Percentiles rank a stretch among this genome's conserved stretches.
Conservation (phyloP, 345 rosid genomes). For the Brassica nigra region DNA sequence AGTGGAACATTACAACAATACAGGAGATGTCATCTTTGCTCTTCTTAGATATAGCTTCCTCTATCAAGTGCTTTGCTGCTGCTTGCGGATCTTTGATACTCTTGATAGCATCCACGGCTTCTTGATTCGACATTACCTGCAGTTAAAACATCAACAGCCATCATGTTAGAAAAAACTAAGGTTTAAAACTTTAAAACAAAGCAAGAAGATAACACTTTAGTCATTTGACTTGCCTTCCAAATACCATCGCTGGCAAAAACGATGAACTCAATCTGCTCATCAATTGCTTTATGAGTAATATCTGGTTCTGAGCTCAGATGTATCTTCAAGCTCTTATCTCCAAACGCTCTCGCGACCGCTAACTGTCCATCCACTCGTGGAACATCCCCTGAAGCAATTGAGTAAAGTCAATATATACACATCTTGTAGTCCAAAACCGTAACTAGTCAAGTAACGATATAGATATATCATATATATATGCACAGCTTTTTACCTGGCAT, state of each 20-base stretch:
- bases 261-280: too few species aligned
- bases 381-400: conserved; percentile 64
- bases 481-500: background rate
- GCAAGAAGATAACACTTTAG: background rate
- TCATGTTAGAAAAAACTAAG: background rate
- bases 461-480: background rate
- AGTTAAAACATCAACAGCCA: background rate
- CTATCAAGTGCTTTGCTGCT: conserved; percentile 73
- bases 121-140: conserved; percentile 61
- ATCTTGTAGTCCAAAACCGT: background rate
- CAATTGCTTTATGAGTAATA: too few species aligned
- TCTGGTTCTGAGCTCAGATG: conserved; percentile 39
- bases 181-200: background rate
- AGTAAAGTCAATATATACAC: background rate
- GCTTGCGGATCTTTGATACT: conserved; percentile 64
- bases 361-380: conserved; percentile 90
- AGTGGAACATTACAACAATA: conserved; percentile 74
- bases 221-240: conserved; percentile 39
- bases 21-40: conserved; percentile 96
- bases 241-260: too few species aligned
- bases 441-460: background rate
- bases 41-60: conserved; percentile 61
- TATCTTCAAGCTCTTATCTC: conserved; percentile 77
- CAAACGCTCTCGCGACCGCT: conserved; percentile 92
- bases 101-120: conserved; percentile 62